phyloP scores from a whole-genome alignment of 305 asterid genomes.

The Lippia alba region DNA sequence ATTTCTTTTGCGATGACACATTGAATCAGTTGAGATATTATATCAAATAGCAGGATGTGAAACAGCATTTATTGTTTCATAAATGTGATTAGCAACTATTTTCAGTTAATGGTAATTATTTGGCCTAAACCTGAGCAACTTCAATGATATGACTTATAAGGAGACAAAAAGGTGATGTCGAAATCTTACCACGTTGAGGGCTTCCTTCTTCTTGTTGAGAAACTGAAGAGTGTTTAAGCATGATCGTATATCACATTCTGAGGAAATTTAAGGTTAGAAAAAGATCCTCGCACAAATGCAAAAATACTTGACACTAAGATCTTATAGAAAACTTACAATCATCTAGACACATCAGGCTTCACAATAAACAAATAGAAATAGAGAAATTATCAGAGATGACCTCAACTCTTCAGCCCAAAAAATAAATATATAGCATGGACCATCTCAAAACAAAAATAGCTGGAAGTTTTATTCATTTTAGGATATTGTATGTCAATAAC shows the following conservation, averaged over 20 bases:
- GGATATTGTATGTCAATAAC: neutral
- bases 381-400: constrained; percentile 21
- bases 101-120: constrained; percentile 26
- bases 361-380: constrained; percentile 13
- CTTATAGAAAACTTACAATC: neutral
- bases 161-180: neutral
- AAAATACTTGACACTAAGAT: constrained; percentile 18
- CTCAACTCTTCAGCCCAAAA: neutral
- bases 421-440: neutral
- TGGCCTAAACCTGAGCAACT: constrained; percentile 26
- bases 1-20: constrained; percentile 10
- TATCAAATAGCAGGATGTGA: constrained; percentile 19
- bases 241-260: constrained; percentile 95
- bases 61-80: constrained; percentile 18
- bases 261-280: constrained; percentile 32
- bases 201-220: constrained; percentile 86
- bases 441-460: constrained; percentile 3
- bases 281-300: constrained; percentile 17
- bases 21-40: constrained; percentile 19
- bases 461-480: neutral
- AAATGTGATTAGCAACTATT: constrained; percentile 22
- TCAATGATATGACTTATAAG: constrained; percentile 11
- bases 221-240: constrained; percentile 98
- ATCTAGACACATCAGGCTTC: constrained; percentile 10
- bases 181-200: constrained; percentile 74